Conservation (phyloP, 2,329 filamentous ascomycete species). For the Tolypocladium cylindrosporum region DNA sequence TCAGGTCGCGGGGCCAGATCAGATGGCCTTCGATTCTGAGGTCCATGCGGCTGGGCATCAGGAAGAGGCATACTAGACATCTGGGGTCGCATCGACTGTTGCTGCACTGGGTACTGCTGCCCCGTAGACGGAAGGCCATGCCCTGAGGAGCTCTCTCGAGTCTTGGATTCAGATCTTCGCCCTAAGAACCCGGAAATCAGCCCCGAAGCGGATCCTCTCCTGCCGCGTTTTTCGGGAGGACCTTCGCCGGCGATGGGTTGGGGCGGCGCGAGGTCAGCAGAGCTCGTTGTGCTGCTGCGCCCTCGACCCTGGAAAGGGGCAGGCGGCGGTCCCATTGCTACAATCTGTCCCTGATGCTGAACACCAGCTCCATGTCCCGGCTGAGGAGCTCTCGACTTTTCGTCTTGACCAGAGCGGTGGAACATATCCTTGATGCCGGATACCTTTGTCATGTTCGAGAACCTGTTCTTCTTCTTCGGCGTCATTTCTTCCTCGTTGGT, state of each 20-base stretch:
- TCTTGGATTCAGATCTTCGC: slow-evolving; percentile 9
- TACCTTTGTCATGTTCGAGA: slow-evolving; percentile 27
- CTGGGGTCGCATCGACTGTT: not conserved
- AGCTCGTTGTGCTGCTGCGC: slow-evolving; percentile 13
- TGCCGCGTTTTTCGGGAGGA: slow-evolving; percentile 11
- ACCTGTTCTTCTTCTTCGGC: slow-evolving; percentile 34
- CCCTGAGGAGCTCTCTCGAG: slow-evolving; percentile 5
- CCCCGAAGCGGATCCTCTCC: slow-evolving; percentile 18
- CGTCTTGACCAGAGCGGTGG: slow-evolving; percentile 11
- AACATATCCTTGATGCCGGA: slow-evolving; percentile 21
- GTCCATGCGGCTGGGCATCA: not conserved
- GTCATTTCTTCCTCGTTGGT: slow-evolving; percentile 4
- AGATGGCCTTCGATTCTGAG: not conserved
- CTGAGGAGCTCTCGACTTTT: not conserved
- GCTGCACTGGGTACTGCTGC: not conserved
- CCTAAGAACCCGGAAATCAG: slow-evolving; percentile 20
- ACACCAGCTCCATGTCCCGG: not conserved
- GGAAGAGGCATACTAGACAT: not conserved
- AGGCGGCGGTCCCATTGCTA: slow-evolving; percentile 5
- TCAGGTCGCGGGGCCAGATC: not conserved
- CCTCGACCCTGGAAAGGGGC: slow-evolving; percentile 8
- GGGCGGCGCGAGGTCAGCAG: slow-evolving; percentile 8
- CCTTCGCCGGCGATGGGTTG: slow-evolving; percentile 3
- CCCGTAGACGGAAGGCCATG: not conserved
- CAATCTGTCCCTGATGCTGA: not conserved